Evolutionary conservation across 768 basidiomycete species (phyloP), one percentile per base, ranked within the genome.

Genomic region (Serendipita sp.): DNA sequence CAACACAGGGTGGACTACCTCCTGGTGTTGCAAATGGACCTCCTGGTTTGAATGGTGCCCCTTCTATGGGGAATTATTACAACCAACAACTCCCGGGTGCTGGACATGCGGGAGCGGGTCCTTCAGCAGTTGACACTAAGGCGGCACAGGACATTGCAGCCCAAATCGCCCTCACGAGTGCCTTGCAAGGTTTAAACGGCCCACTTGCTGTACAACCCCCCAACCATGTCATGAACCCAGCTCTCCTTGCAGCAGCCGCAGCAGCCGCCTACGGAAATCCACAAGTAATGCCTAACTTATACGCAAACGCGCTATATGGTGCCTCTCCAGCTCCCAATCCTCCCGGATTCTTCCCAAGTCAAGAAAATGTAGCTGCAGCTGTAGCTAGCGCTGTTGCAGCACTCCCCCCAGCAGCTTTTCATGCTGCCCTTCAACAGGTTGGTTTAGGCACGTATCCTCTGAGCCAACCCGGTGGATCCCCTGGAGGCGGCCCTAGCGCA

Each of bases 401-500:
- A 28, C 34, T 60, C 10, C 56, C 56, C 11, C 56, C 56, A 28
- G 56, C 30, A 28, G 56, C 56, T 8, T 60, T 60, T 30, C 56
- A 60, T 38, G 56, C 56, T 11, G 56, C 56, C 10, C 56, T 60
- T 60, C 56, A 60, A 35, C 56, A 60, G 8, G 56, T 38, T 18
- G 56, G 56, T n/a, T 18, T 60, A n/a, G 56, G 30, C 35, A 35
- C 56, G 56, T 60, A 60, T n/a, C 56, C 64, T 15, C 63, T 65
- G 54, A 65, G 67, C 36, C 23, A 44, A 3, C 8, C 28, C 18
- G 30, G 65, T 1, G 34, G n/a, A 10, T 36, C 56, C 11, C 23
- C 23, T 35, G 16, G 32, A 38, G 78, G 76, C 54, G 90, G 90
- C 0, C 91, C 91, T 15, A 91, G 89, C 67, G 88, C 90, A 8